Base-by-base conservation (phyloP, 2,329 filamentous ascomycete genomes). In the Piedraia hortae region DNA sequence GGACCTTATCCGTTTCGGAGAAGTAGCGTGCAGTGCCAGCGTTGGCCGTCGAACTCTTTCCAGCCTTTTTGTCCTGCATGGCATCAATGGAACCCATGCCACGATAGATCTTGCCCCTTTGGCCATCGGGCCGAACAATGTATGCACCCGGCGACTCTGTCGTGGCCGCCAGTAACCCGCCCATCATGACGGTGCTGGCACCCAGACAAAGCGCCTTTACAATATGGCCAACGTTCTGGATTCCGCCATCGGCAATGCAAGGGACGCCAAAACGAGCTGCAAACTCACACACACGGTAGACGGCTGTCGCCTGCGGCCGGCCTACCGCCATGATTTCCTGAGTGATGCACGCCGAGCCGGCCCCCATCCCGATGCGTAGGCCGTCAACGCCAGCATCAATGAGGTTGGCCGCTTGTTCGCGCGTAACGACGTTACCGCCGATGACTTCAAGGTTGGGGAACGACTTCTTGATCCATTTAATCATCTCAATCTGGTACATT, bases 271-370 rank as follows among this genome's bases (percentile, higher is more conserved):
- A 97, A 34, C 67, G 69, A 26, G 72, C 72, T 23, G 85, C 82
- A 39, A 97, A 97, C 24, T 64, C 56, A 39, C 74, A 69, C 37
- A 97, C 85, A 35, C 69, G 74, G 56, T 73, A 78, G 28, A 97
- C 82, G 19, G 85, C 69, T 13, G 80, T 75, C 18, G 88, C 85
- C 53, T 97, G 85, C 26, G 85, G 85, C 39, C 85, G 72, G 28
- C 88, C 85, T 21, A 97, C 82, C 35, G 85, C 85, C 85, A 97
- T 97, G 43, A 97, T 88, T 54, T 97, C 85, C 52, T 97, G 85
- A 25, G 85, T 97, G 38, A 97, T 97, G 51, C 85, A 97, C 42
- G 85, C 85, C 42, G 75, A 89, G 42, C 85, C 85, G 44, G 77
- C 89, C 36, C 85, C 85, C 85, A 97, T 97, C 45, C 85, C 85